Percentiles rank a stretch among this genome's conserved stretches.
Evolutionary conservation across 2,329 filamentous ascomycete genomes (phyloP).

Genomic region (Pestalotiopsis fici): DNA sequence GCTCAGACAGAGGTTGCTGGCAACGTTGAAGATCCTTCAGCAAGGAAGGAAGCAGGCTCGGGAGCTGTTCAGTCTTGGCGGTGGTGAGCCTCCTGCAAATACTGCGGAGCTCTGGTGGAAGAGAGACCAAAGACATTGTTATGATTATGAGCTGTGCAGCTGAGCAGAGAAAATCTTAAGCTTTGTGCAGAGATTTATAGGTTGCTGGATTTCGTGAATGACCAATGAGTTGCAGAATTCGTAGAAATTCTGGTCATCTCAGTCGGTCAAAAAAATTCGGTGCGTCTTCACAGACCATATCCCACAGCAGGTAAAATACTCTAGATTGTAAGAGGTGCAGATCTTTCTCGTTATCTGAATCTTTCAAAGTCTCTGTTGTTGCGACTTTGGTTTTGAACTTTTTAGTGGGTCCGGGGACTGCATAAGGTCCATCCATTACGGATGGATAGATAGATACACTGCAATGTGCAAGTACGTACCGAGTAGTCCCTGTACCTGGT

Average conservation of each 20-base stretch:
- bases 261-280: not conserved
- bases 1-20: constrained; percentile 61
- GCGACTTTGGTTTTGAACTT: constrained; percentile 7
- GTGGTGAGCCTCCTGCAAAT: constrained; percentile 72
- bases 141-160: no score
- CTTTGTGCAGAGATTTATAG: not conserved
- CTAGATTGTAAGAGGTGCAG: not conserved
- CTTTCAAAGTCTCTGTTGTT: not conserved
- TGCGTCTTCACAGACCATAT: not conserved
- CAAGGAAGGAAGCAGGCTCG: constrained; percentile 71
- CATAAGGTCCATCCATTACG: not conserved
- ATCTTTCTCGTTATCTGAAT: not conserved
- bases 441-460: not conserved
- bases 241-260: not conserved
- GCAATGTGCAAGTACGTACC: not conserved
- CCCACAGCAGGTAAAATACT: not conserved
- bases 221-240: not conserved
- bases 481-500: not conserved
- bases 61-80: constrained; percentile 72
- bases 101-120: constrained; percentile 61
- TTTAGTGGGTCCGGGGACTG: constrained; percentile 9
- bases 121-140: constrained; percentile 34
- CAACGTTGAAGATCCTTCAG: constrained; percentile 60
- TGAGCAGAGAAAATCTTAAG: not conserved
- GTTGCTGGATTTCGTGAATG: not conserved